phyloP scores from a whole-genome alignment of 805 yeast species.

The Huiozyma naganishii region DNA sequence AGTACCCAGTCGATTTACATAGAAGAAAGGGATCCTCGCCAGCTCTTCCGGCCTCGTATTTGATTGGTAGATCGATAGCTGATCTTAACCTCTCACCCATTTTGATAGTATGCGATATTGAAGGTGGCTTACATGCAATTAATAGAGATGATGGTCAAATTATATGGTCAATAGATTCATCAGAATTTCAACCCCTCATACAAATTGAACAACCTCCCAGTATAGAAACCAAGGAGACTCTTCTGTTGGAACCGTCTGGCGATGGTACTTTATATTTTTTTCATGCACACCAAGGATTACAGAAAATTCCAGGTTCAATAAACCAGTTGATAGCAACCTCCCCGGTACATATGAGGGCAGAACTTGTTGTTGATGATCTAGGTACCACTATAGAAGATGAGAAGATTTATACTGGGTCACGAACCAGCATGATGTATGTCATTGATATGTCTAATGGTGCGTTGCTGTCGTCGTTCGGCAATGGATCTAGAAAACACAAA shows the following conservation, averaged over 20 bases:
- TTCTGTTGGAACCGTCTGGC: constrained; percentile 86
- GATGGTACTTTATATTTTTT: constrained; percentile 81
- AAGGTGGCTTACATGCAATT: constrained; percentile 78
- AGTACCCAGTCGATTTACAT: too few relatives aligned
- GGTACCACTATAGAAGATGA: constrained; percentile 40
- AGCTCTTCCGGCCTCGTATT: constrained; percentile 1
- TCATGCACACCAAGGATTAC: constrained; percentile 61
- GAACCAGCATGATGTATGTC: constrained; percentile 65
- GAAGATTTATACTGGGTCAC: constrained; percentile 77
- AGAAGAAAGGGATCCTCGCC: too few relatives aligned
- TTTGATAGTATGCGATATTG: constrained; percentile 67
- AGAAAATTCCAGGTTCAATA: constrained; percentile 71
- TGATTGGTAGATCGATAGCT: constrained; percentile 8
- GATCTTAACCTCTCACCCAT: constrained; percentile 36
- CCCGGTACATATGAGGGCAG: constrained; percentile 59
- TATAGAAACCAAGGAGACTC: constrained; percentile 30
- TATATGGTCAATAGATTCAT: constrained; percentile 65
- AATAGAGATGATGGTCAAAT: constrained; percentile 64
- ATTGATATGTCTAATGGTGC: constrained; percentile 69
- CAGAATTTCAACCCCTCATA: constrained; percentile 16
- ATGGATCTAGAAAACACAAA: constrained; percentile 28
- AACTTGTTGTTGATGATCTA: constrained; percentile 34
- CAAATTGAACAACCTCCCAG: constrained; percentile 13
- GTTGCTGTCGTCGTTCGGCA: constrained; percentile 59
- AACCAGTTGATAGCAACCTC: constrained; percentile 68